Percentiles rank a stretch among this genome's conserved stretches.
Evolutionary conservation across 495 filamentous ascomycete genomes (phyloP).

Genomic region (Neurospora sp.): DNA sequence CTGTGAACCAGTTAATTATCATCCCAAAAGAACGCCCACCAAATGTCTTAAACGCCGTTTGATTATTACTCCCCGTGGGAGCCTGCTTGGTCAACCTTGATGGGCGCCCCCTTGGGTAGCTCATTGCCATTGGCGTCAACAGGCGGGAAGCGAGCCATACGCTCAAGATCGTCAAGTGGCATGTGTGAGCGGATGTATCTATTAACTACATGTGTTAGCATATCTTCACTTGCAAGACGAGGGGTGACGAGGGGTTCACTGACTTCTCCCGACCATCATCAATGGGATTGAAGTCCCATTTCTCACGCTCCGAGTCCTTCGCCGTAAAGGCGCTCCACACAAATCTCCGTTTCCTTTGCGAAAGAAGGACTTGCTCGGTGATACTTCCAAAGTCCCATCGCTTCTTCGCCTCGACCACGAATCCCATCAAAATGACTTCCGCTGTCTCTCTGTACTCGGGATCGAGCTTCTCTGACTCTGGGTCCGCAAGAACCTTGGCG

Average conservation of each 20-base stretch:
- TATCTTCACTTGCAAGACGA: not conserved
- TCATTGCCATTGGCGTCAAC: constrained; percentile 50
- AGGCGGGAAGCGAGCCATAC: constrained; percentile 51
- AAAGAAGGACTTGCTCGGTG: constrained; percentile 53
- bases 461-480: not conserved
- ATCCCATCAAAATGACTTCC: constrained; percentile 42
- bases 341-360: constrained; percentile 61
- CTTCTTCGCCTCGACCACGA: constrained; percentile 51
- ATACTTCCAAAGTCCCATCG: constrained; percentile 71
- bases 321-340: constrained; percentile 62
- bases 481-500: constrained; percentile 33
- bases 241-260: constrained; percentile 7
- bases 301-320: not conserved
- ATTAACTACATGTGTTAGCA: not conserved
- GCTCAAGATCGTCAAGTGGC: constrained; percentile 59
- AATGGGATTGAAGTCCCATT: constrained; percentile 68
- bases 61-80: constrained; percentile 32
- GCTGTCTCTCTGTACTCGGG: constrained; percentile 21
- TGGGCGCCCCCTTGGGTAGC: constrained; percentile 18
- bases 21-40: not conserved
- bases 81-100: constrained; percentile 34
- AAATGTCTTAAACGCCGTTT: not conserved
- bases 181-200: constrained; percentile 61
- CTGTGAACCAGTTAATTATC: not conserved
- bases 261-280: constrained; percentile 66